Base-by-base conservation (phyloP, 2,329 filamentous ascomycete species). In the Anthostomella pinea region DNA sequence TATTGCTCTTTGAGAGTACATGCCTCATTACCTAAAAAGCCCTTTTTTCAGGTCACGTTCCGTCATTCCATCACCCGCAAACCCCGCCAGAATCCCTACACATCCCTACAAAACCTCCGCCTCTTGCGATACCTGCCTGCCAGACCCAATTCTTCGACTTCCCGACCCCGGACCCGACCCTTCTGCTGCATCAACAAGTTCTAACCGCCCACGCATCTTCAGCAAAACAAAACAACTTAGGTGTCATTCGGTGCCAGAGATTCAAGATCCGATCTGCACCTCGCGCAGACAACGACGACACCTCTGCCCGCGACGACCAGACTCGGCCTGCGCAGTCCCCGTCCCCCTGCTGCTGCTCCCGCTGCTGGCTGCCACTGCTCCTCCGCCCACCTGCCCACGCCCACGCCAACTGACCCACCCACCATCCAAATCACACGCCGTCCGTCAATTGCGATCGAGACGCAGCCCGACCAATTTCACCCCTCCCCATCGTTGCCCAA, bases 1-100 rank as follows among this genome's bases (percentile, higher is more conserved):
- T 39, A 35, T 38, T 42, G 42, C 38, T 45, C 44, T 45, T 48
- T 51, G 52, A 48, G 48, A 49, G 30, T 39, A 39, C 34, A 42
- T 43, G 45, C 47, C 48, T 51, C 41, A 49, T 50, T 51, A 57
- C 53, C 49, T 55, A 51, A 56, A 53, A 48, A 49, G 39, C 43
- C 43, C 35, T 54, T 56, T 52, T 53, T 52, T 54, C 51, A 54
- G 54, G 54, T 57, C 54, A 57, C 54, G 54, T 52, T 57, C 46
- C 54, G 54, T 56, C 54, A 56, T 57, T 54, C 52, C 46, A 52
- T 52, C 54, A 52, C 49, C 49, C 48, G 52, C 50, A 53, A 49
- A 53, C 53, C 54, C 54, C 54, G 52, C 53, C 48, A 54, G 48
- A 43, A 48, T 54, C 54, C 48, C 51, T 52, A 52, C 53, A 52